Percentiles rank a stretch among this genome's conserved stretches.
These are phyloP conservation scores for Pestalotiopsis sp. DNA, from an alignment of 2,329 filamentous ascomycete species.

Conservation along the genomic window DNA sequence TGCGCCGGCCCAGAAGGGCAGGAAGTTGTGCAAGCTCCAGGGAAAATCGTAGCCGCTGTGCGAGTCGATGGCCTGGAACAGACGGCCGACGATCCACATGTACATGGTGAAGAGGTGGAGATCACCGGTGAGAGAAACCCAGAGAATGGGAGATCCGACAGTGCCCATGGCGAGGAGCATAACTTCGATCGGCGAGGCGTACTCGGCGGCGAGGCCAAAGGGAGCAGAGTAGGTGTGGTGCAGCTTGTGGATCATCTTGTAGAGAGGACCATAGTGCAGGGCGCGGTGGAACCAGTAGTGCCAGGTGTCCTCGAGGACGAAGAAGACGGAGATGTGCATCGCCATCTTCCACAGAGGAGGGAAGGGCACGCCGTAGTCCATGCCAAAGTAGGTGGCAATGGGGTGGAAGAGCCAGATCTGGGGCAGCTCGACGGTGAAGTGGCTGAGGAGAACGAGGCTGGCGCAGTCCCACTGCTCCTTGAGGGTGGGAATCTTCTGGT, in stretches of 20 bases:
- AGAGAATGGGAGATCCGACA: slow-evolving; percentile 80
- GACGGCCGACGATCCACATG: slow-evolving; percentile 86
- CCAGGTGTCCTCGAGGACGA: slow-evolving; percentile 95
- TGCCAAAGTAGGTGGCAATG: slow-evolving; percentile 88
- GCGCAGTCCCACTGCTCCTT: slow-evolving; percentile 96
- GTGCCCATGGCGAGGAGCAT: slow-evolving; percentile 91
- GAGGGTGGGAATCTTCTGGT: slow-evolving; percentile 85
- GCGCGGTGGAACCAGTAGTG: slow-evolving; percentile 96
- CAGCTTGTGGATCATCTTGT: slow-evolving; percentile 97
- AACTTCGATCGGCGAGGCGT: slow-evolving; percentile 95
- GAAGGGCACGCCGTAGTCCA: slow-evolving; percentile 88
- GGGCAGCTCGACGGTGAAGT: slow-evolving; percentile 97
- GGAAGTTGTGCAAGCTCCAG: slow-evolving; percentile 92
- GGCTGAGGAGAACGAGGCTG: slow-evolving; percentile 86
- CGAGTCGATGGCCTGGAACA: slow-evolving; percentile 97
- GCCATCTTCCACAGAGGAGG: slow-evolving; percentile 84
- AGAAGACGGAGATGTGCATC: slow-evolving; percentile 90
- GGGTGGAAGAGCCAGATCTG: slow-evolving; percentile 99
- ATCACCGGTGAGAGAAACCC: slow-evolving; percentile 80
- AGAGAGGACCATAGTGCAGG: slow-evolving; percentile 92
- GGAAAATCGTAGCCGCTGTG: slow-evolving; percentile 99
- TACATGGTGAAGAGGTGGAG: slow-evolving; percentile 98
- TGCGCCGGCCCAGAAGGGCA: slow-evolving; percentile 97
- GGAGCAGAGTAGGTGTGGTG: slow-evolving; percentile 99
- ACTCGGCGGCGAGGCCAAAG: slow-evolving; percentile 95